A percentile compares a stretch with the other conserved stretches of the same genome.
Evolutionary conservation across 192 early-diverging fungal species (phyloP).

Genomic region (Gryganskiella cystojenkinii): DNA sequence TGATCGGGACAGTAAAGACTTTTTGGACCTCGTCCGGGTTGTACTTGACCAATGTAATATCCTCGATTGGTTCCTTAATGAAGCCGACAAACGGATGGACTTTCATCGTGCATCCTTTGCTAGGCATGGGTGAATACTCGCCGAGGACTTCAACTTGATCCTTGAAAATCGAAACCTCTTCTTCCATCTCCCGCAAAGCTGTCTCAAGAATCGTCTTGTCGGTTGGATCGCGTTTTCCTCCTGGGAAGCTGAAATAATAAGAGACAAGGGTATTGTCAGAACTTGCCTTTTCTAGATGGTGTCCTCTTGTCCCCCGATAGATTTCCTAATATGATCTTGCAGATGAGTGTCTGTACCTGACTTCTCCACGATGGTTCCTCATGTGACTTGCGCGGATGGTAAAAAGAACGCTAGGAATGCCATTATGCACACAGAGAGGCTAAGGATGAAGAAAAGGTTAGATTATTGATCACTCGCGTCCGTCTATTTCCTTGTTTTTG

Average conservation of each 20-base stretch:
- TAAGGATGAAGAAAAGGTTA: not conserved
- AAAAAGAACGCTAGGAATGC: slow-evolving; percentile 77
- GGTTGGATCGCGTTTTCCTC: slow-evolving; percentile 72
- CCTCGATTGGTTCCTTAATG: slow-evolving; percentile 56
- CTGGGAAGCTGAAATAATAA: slow-evolving; percentile 72
- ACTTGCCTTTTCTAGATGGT: not conserved
- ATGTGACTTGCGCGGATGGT: slow-evolving; percentile 76
- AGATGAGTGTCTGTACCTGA: slow-evolving; percentile 59
- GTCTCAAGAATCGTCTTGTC: slow-evolving; percentile 70
- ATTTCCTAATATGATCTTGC: no score
- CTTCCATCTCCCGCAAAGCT: slow-evolving; percentile 82
- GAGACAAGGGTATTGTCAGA: not conserved
- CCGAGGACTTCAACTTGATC: slow-evolving; percentile 69
- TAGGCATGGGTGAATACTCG: slow-evolving; percentile 67
- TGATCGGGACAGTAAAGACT: slow-evolving; percentile 76
- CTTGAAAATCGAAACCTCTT: slow-evolving; percentile 74
- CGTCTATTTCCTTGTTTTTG: no score
- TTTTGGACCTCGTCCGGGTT: slow-evolving; percentile 76
- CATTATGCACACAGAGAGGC: slow-evolving; percentile 73
- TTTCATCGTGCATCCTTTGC: slow-evolving; percentile 62
- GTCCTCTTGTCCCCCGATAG: no score
- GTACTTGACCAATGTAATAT: slow-evolving; percentile 44
- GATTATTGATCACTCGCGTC: no score
- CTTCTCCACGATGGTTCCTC: slow-evolving; percentile 81
- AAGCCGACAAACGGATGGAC: slow-evolving; percentile 75